A percentile compares a stretch with the other conserved stretches of the same genome.
phyloP scores from a whole-genome alignment of 441 rosid genomes.

The Syzygium syzygioides region DNA sequence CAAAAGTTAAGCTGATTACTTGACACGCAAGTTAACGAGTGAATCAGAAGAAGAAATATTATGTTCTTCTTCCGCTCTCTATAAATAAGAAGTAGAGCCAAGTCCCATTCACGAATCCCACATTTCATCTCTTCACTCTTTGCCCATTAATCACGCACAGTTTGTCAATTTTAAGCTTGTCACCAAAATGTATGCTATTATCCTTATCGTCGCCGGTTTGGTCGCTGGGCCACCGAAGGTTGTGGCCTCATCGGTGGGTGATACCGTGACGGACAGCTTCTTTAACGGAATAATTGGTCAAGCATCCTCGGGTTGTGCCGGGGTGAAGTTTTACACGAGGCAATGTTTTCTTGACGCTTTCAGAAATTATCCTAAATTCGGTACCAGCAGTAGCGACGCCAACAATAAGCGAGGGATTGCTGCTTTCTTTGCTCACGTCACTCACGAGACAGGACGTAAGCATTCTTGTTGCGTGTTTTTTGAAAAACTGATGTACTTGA shows the following conservation, averaged over 20 bases:
- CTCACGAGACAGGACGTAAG: constrained; percentile 64
- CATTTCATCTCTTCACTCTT: neutral
- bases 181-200: neutral
- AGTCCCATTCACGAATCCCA: neutral
- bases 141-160: neutral
- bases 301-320: constrained; percentile 37
- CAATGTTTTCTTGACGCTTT: constrained; percentile 33
- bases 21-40: neutral
- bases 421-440: constrained; percentile 64
- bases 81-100: neutral
- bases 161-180: neutral
- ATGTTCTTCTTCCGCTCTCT: neutral
- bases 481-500: neutral
- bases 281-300: constrained; percentile 31
- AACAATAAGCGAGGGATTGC: constrained; percentile 73
- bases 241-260: constrained; percentile 2
- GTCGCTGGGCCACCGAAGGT: constrained; percentile 25
- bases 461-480: constrained; percentile 14
- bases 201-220: constrained; percentile 26
- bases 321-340: constrained; percentile 51
- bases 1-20: neutral
- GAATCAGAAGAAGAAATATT: neutral
- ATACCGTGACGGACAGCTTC: constrained; percentile 34
- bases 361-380: constrained; percentile 30
- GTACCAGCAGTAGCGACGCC: constrained; percentile 31